Conservation (phyloP, 2,329 filamentous ascomycete genomes). For the Teratosphaeria zuluensis region DNA sequence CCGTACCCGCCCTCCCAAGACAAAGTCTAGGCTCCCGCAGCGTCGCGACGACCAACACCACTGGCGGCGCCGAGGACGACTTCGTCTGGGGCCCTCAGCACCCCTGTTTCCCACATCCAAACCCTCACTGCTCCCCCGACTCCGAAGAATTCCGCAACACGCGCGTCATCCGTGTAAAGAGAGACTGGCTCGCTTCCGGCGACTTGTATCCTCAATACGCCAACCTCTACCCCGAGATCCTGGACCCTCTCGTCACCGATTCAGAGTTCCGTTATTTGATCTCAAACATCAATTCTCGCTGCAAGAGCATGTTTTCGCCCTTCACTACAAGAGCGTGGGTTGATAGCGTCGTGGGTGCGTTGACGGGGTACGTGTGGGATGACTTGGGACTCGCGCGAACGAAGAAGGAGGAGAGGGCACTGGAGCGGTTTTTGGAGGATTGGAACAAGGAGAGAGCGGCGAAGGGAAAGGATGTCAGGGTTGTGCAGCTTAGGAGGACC, state of each 20-base stretch:
- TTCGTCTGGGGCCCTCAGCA: slow-evolving; percentile 88
- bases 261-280: slow-evolving; percentile 77
- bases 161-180: slow-evolving; percentile 79
- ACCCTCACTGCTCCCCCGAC: slow-evolving; percentile 74
- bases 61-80: slow-evolving; percentile 34
- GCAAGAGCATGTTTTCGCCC: slow-evolving; percentile 71
- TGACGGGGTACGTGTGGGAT: slow-evolving; percentile 93
- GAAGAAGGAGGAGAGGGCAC: slow-evolving; percentile 57
- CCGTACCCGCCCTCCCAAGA: not conserved
- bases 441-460: slow-evolving; percentile 66
- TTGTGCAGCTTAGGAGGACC: slow-evolving; percentile 70
- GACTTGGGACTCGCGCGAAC: slow-evolving; percentile 69
- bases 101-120: slow-evolving; percentile 87
- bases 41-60: not conserved
- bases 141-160: slow-evolving; percentile 68
- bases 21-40: not conserved
- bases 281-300: slow-evolving; percentile 67
- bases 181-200: slow-evolving; percentile 80
- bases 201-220: slow-evolving; percentile 89
- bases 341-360: slow-evolving; percentile 66
- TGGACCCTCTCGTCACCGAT: slow-evolving; percentile 78
- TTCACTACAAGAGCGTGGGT: slow-evolving; percentile 67
- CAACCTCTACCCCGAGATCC: slow-evolving; percentile 90
- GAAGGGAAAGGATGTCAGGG: slow-evolving; percentile 54
- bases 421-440: slow-evolving; percentile 74